These are phyloP conservation scores for Lasiodiplodia hormozganensis DNA, from an alignment of 2,329 filamentous ascomycete species.

Conservation along the genomic window DNA sequence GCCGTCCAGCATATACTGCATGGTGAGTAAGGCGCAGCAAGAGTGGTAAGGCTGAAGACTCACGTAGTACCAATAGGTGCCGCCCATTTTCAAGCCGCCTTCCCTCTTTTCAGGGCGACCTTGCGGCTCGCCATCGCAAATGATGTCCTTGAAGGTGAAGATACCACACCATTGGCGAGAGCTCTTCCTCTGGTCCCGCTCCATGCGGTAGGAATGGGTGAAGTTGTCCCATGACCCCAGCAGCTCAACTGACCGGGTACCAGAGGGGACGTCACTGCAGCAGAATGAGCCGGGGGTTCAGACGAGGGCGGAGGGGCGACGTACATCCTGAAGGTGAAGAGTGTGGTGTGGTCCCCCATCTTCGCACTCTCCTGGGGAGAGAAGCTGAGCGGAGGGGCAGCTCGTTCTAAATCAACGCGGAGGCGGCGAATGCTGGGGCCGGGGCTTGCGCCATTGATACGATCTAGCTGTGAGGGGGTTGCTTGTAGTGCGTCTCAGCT, in stretches of 20 bases:
- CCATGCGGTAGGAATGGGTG: conserved; percentile 76
- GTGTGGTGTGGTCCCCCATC: conserved; percentile 56
- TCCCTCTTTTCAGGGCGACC: conserved; percentile 64
- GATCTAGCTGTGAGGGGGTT: conserved; percentile 17
- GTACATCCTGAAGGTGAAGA: conserved; percentile 67
- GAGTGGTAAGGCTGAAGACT: conserved; percentile 46
- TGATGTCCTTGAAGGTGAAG: conserved; percentile 84
- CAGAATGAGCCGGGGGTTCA: conserved; percentile 35
- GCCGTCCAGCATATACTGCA: conserved; percentile 82
- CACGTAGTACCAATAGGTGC: conserved; percentile 96
- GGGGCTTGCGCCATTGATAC: conserved; percentile 22
- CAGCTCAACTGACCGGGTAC: conserved; percentile 75
- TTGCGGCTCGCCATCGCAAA: conserved; percentile 74
- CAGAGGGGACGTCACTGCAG: conserved; percentile 44
- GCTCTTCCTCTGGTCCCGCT: conserved; percentile 77
- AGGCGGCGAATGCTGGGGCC: background rate
- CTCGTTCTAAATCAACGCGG: conserved; percentile 3
- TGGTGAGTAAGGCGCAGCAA: conserved; percentile 25
- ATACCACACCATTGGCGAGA: conserved; percentile 84
- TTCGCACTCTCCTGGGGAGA: conserved; percentile 3
- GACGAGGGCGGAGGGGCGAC: conserved; percentile 35
- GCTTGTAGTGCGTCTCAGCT: conserved; percentile 15
- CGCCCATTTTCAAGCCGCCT: conserved; percentile 88
- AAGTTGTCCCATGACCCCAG: conserved; percentile 98
- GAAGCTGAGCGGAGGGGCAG: background rate